Evolutionary conservation across 1,284 basidiomycete species (phyloP).

Genomic region (Apiotrichum mycotoxinovorans): DNA sequence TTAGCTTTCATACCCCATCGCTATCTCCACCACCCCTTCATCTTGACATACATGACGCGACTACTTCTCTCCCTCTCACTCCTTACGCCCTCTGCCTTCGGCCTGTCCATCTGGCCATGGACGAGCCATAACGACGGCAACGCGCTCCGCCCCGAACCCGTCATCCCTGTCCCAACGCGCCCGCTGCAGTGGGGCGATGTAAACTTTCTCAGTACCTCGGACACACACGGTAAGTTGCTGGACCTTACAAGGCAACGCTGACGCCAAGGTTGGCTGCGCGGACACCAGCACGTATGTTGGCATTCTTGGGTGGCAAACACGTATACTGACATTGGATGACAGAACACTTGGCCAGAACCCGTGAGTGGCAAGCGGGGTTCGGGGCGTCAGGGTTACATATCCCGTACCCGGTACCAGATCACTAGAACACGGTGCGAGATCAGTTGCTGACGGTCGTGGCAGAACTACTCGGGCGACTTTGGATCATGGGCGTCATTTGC

Average conservation of each 20-base stretch:
- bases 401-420: too few species aligned
- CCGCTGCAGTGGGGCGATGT: slow-evolving; percentile 47
- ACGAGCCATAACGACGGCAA: background rate
- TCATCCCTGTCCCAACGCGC: slow-evolving; percentile 37
- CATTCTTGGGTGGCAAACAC: background rate
- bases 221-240: slow-evolving; percentile 43
- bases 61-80: background rate
- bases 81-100: background rate
- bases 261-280: slow-evolving; percentile 45
- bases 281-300: slow-evolving; percentile 47
- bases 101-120: background rate
- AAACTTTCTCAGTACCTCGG: slow-evolving; percentile 48
- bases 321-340: slow-evolving; percentile 17
- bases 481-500: slow-evolving; percentile 80
- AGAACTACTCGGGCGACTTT: slow-evolving; percentile 60
- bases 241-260: too few species aligned
- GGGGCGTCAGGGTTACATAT: background rate
- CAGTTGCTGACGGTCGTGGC: background rate
- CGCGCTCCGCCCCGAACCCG: slow-evolving; percentile 1
- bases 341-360: slow-evolving; percentile 51
- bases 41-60: background rate
- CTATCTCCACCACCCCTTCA: background rate
- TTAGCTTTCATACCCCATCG: background rate
- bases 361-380: slow-evolving; percentile 23
- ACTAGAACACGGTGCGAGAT: too few species aligned